A percentile compares a stretch with the other conserved stretches of the same genome.
Conservation (phyloP, 163 green algal species). For the Scenedesmus sp. region DNA sequence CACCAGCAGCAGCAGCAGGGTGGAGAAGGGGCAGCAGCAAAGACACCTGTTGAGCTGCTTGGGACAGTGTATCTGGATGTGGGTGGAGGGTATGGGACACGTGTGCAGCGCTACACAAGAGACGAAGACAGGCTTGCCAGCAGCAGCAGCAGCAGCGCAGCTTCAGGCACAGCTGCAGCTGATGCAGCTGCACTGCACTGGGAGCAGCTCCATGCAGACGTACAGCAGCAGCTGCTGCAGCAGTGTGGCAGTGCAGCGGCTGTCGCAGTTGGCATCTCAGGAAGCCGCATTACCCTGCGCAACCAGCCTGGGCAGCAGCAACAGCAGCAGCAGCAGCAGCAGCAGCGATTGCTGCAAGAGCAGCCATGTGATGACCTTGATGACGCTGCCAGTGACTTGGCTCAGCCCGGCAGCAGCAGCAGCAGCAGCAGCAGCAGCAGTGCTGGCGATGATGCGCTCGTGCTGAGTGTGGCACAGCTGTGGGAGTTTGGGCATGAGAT, state of each 20-base stretch:
- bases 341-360: slow-evolving; percentile 8
- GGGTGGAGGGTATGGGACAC: slow-evolving; percentile 56
- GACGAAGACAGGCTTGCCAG: not conserved
- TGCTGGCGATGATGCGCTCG: not conserved
- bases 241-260: not conserved
- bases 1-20: not conserved
- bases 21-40: not conserved
- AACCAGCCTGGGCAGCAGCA: not conserved
- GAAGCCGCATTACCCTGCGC: not conserved
- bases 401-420: not conserved
- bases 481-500: slow-evolving; percentile 51
- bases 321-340: not conserved
- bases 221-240: not conserved
- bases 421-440: not conserved
- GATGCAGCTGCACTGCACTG: not conserved
- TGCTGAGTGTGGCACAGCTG: slow-evolving; percentile 31
- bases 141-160: slow-evolving; percentile 3
- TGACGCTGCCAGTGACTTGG: not conserved
- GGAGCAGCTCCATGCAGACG: not conserved
- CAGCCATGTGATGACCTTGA: not conserved
- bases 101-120: slow-evolving; percentile 52
- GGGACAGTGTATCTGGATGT: slow-evolving; percentile 56
- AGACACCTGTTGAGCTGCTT: not conserved
- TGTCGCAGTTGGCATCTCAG: slow-evolving; percentile 12
- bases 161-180: not conserved